A percentile compares a stretch with the other conserved stretches of the same genome.
Conservation (phyloP, 495 filamentous ascomycete species). For the Annulohypoxylon nitens region DNA sequence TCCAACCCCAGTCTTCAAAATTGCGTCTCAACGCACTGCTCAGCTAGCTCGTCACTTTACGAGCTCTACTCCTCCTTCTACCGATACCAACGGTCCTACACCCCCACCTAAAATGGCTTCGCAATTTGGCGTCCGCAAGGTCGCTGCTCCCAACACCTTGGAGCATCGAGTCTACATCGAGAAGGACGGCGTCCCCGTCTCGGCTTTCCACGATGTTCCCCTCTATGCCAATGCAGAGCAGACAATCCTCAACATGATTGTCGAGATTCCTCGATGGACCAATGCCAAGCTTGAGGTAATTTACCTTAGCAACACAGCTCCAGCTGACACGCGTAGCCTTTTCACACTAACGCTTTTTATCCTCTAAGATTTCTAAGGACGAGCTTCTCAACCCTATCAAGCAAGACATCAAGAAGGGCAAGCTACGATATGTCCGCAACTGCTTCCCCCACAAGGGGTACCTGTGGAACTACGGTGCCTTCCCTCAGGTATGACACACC, state of each 20-base stretch:
- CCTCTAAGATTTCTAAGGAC: constrained; percentile 89
- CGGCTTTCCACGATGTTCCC: constrained; percentile 98
- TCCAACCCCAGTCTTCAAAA: constrained; percentile 51
- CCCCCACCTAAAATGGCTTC: constrained; percentile 66
- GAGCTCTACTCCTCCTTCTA: constrained; percentile 49
- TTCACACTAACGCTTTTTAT: constrained; percentile 40
- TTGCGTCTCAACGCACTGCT: constrained; percentile 61
- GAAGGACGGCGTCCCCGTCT: constrained; percentile 93
- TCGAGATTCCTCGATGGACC: constrained; percentile 99
- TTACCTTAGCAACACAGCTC: constrained; percentile 41
- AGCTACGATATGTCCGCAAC: constrained; percentile 98
- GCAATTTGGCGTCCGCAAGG: constrained; percentile 80
- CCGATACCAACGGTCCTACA: constrained; percentile 45
- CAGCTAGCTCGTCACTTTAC: constrained; percentile 71
- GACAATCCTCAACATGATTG: constrained; percentile 98
- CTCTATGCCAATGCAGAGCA: constrained; percentile 95
- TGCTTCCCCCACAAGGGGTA: constrained; percentile 99
- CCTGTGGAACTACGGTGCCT: constrained; percentile 99
- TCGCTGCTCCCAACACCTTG: constrained; percentile 89
- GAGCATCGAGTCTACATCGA: constrained; percentile 98
- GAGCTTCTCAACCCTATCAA: constrained; percentile 98
- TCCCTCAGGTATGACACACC: constrained; percentile 81
- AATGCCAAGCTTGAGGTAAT: constrained; percentile 98
- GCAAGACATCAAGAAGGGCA: constrained; percentile 90
- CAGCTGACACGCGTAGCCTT: constrained; percentile 18